Evolutionary conservation across 2,329 filamentous ascomycete genomes (phyloP).

Genomic region (Karstenula rhodostoma): DNA sequence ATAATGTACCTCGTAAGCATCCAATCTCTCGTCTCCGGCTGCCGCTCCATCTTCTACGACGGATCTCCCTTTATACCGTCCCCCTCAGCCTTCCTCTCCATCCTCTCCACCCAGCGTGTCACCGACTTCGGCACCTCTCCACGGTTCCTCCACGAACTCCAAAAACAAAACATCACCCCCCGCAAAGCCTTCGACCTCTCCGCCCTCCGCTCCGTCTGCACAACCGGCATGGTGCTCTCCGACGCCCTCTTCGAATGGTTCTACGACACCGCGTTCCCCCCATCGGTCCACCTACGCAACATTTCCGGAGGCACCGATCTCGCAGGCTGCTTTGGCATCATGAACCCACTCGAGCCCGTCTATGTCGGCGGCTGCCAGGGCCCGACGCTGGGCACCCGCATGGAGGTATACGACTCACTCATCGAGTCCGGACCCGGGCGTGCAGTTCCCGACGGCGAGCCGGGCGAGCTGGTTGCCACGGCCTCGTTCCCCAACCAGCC

Average conservation of each 20-base stretch:
- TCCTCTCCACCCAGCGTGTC: slow-evolving; percentile 69
- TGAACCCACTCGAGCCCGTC: slow-evolving; percentile 75
- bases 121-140: slow-evolving; percentile 80
- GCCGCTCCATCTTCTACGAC: slow-evolving; percentile 76
- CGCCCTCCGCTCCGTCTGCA: slow-evolving; percentile 67
- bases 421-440: slow-evolving; percentile 56
- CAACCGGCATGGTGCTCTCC: slow-evolving; percentile 83
- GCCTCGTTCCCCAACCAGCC: slow-evolving; percentile 79
- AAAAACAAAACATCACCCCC: slow-evolving; percentile 69
- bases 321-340: slow-evolving; percentile 68
- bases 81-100: slow-evolving; percentile 66
- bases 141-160: slow-evolving; percentile 77
- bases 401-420: slow-evolving; percentile 67
- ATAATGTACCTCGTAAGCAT: slow-evolving; percentile 82
- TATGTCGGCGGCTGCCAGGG: slow-evolving; percentile 66
- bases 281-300: slow-evolving; percentile 72
- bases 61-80: slow-evolving; percentile 81
- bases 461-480: slow-evolving; percentile 78
- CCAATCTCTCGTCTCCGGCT: slow-evolving; percentile 66
- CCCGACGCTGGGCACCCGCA: slow-evolving; percentile 60
- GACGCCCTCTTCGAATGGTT: slow-evolving; percentile 83
- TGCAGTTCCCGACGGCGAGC: slow-evolving; percentile 68
- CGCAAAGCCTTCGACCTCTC: slow-evolving; percentile 70
- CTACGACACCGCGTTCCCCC: slow-evolving; percentile 75
- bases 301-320: slow-evolving; percentile 82